Evolutionary conservation across 768 basidiomycete genomes (phyloP), one percentile per base, ranked within the genome.

Genomic region (Daedaleopsis nitida): DNA sequence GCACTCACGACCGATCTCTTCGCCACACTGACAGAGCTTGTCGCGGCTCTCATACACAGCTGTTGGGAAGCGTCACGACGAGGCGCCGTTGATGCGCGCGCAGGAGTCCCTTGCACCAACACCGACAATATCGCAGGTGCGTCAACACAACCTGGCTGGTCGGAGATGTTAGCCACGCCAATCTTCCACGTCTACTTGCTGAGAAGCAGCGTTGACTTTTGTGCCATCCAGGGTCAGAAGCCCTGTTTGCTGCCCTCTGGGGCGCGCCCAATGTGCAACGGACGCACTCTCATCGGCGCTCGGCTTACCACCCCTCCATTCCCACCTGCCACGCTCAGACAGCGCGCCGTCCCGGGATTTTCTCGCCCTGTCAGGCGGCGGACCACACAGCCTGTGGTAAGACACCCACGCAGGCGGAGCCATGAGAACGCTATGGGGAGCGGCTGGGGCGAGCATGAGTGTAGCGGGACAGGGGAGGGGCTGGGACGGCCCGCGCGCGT

Each of bases 341-440:
- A 21, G 45, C 58, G 23, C 5, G 19, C n/a, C 35, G 21, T 21
- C 32, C 43, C 52, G 35, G 38, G 38, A 42, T 55, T 60, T 38
- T 55, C 59, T 55, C 59, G 59, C 59, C 59, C 23, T 55, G 59
- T 55, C 59, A 55, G 39, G 32, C 53, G 48, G 48, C 34, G 37
- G 47, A 27, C 27, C 47, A n/a, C 12, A 23, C 14, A 19, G 24
- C 16, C 21, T 16, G 38, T 35, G 34, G 24, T 13, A 24, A 14
- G 23, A 16, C 47, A 50, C 47, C 49, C 47, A 50, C 56, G 56
- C 47, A 13, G 11, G 27, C 47, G 37, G 38, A 45, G 48, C 34
- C 56, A 60, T 50, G 45, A 38, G 23, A 49, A 43, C 42, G 0
- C 17, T 19, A 19, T 23, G 23, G 21, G 35, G 37, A 11, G 35